Evolutionary conservation across 176 grass and related monocot genomes (phyloP).

Genomic region (Ensete ventricosum): DNA sequence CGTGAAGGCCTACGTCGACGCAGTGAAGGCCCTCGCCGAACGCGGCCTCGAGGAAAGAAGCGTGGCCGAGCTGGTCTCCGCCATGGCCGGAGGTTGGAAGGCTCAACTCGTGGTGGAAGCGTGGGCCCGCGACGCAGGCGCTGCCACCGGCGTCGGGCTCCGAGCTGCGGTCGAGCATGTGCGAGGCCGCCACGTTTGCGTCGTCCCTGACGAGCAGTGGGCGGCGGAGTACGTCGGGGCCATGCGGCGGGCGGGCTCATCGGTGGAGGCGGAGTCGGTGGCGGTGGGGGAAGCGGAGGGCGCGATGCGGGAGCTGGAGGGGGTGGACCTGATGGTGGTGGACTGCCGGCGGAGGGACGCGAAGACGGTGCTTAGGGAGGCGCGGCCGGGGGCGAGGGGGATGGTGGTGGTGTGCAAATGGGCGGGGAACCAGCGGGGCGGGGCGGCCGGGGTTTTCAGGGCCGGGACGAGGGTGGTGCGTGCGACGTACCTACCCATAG

Average conservation of each 20-base stretch:
- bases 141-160: conserved; percentile 31
- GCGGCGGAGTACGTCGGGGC: not conserved
- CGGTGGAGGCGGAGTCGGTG: conserved; percentile 19
- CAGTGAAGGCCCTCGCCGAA: conserved; percentile 21
- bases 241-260: not conserved
- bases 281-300: conserved; percentile 18
- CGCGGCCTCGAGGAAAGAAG: conserved; percentile 7
- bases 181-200: conserved; percentile 6
- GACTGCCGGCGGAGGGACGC: conserved; percentile 38
- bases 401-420: conserved; percentile 51
- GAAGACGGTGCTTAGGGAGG: conserved; percentile 24
- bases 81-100: conserved; percentile 60
- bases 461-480: conserved; percentile 45
- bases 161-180: conserved; percentile 20
- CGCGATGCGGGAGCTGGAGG: conserved; percentile 33
- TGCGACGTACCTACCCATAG: conserved; percentile 49
- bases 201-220: not conserved
- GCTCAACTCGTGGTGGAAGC: conserved; percentile 57
- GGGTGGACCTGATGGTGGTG: conserved; percentile 53
- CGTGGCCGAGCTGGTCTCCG: conserved; percentile 48
- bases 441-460: conserved; percentile 10
- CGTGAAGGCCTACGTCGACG: conserved; percentile 50
- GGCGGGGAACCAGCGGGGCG: not conserved
- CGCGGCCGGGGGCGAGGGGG: conserved; percentile 37
- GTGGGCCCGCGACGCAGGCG: not conserved